Evolutionary conservation across 768 basidiomycete genomes (phyloP).

Genomic region (Pleurotus ostreatus): DNA sequence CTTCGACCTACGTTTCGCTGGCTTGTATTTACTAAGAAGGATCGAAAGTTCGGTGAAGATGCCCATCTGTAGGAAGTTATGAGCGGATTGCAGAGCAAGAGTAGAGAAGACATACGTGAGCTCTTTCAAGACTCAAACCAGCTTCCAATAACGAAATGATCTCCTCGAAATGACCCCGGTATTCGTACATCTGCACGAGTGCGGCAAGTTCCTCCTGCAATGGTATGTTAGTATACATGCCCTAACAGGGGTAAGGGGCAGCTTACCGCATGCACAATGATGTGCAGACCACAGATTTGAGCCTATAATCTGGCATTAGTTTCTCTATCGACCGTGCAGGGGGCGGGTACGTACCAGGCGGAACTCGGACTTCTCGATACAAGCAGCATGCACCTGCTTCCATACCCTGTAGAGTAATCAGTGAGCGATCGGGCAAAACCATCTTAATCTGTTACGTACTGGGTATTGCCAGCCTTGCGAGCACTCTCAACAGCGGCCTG

Average conservation of each 20-base stretch:
- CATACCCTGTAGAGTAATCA: conserved; percentile 64
- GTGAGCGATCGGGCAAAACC: conserved; percentile 10
- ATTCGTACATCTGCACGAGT: conserved; percentile 81
- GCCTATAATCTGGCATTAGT: conserved; percentile 43
- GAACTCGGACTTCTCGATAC: conserved; percentile 97
- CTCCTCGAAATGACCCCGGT: conserved; percentile 91
- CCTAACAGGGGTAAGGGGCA: neutral
- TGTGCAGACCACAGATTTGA: conserved; percentile 98
- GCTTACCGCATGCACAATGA: conserved; percentile 84
- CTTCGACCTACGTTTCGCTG: conserved; percentile 72
- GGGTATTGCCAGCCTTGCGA: conserved; percentile 98
- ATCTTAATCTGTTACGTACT: conserved; percentile 47
- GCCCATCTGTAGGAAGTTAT: conserved; percentile 53
- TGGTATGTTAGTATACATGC: conserved; percentile 14
- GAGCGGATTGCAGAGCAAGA: no score
- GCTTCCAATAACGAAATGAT: conserved; percentile 89
- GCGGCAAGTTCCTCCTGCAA: conserved; percentile 71
- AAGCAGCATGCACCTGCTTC: conserved; percentile 99
- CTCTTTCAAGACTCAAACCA: conserved; percentile 92
- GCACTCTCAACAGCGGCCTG: conserved; percentile 98
- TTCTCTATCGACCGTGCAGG: neutral
- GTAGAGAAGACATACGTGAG: conserved; percentile 41
- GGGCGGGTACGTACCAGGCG: conserved; percentile 54
- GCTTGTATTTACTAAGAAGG: conserved; percentile 92
- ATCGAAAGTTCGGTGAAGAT: conserved; percentile 95